A percentile compares a stretch with the other conserved stretches of the same genome.
These are phyloP conservation scores for Penicillium sp. DNA, from an alignment of 2,329 filamentous ascomycete species.

Conservation along the genomic window DNA sequence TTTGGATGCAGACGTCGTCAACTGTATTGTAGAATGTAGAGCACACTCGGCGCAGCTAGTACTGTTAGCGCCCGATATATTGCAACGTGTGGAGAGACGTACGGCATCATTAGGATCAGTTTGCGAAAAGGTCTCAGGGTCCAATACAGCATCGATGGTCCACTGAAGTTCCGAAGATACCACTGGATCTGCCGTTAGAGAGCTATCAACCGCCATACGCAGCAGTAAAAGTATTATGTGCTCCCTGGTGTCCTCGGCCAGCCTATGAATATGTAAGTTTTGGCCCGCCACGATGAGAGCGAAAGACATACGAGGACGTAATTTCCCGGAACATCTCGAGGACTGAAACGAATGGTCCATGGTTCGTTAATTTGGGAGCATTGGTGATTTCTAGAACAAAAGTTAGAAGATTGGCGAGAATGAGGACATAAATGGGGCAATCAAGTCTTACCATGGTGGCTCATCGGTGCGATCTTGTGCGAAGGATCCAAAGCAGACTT, in stretches of 20 bases:
- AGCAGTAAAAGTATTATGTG: constrained; percentile 35
- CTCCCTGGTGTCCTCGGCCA: constrained; percentile 34
- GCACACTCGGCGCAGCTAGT: constrained; percentile 33
- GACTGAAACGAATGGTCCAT: constrained; percentile 33
- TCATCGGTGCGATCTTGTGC: constrained; percentile 29
- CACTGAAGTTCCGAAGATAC: constrained; percentile 36
- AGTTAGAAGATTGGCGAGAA: constrained; percentile 7
- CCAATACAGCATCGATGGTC: constrained; percentile 31
- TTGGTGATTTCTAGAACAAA: constrained; percentile 13
- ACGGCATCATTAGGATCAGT: constrained; percentile 25
- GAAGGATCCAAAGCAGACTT: constrained; percentile 46
- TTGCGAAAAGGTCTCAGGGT: constrained; percentile 27
- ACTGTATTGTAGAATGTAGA: constrained; percentile 35
- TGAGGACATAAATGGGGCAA: not conserved
- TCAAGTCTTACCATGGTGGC: constrained; percentile 23
- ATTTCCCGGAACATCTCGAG: constrained; percentile 35
- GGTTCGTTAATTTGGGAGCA: constrained; percentile 16
- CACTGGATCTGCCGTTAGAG: constrained; percentile 29
- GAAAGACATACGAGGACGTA: constrained; percentile 30
- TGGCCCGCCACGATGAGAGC: not conserved
- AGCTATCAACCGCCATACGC: constrained; percentile 39
- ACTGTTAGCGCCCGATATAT: constrained; percentile 11
- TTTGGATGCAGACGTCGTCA: constrained; percentile 40
- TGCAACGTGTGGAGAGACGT: not conserved
- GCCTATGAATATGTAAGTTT: constrained; percentile 27